Percentiles rank a stretch among this genome's conserved stretches.
Evolutionary conservation across 2,329 filamentous ascomycete genomes (phyloP).

Genomic region (Penicillium sp.): DNA sequence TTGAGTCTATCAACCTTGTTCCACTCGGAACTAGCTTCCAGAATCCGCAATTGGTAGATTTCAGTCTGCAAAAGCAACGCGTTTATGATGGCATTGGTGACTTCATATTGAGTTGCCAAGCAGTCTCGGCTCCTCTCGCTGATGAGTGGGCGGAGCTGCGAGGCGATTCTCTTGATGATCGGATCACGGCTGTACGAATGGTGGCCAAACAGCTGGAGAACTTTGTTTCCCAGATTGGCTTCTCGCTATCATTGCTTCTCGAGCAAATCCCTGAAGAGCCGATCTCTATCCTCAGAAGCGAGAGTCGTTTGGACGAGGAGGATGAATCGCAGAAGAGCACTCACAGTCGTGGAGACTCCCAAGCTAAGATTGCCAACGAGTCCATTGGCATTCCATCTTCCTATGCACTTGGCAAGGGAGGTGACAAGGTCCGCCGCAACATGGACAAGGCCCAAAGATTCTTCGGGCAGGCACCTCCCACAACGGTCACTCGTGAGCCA

Average conservation of each 20-base stretch:
- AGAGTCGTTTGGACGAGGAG: constrained; percentile 32
- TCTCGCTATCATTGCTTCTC: constrained; percentile 80
- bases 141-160: constrained; percentile 96
- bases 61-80: constrained; percentile 85
- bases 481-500: constrained; percentile 38
- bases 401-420: constrained; percentile 38
- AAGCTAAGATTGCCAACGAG: constrained; percentile 36
- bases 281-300: constrained; percentile 49
- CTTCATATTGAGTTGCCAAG: constrained; percentile 80
- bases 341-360: constrained; percentile 34
- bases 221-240: constrained; percentile 81
- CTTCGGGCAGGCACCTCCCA: constrained; percentile 47
- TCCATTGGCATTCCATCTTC: constrained; percentile 47
- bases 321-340: constrained; percentile 21
- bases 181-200: constrained; percentile 74
- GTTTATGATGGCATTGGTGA: constrained; percentile 93
- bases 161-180: constrained; percentile 82
- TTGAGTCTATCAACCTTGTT: constrained; percentile 89
- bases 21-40: constrained; percentile 74
- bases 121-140: constrained; percentile 82
- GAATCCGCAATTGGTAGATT: constrained; percentile 82
- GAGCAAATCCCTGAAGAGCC: constrained; percentile 65
- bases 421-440: constrained; percentile 42
- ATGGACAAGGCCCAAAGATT: constrained; percentile 49
- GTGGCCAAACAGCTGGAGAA: constrained; percentile 79